These are phyloP conservation scores for Umbilicus rupestris DNA, from an alignment of 164 flowering plant species.

Conservation along the genomic window DNA sequence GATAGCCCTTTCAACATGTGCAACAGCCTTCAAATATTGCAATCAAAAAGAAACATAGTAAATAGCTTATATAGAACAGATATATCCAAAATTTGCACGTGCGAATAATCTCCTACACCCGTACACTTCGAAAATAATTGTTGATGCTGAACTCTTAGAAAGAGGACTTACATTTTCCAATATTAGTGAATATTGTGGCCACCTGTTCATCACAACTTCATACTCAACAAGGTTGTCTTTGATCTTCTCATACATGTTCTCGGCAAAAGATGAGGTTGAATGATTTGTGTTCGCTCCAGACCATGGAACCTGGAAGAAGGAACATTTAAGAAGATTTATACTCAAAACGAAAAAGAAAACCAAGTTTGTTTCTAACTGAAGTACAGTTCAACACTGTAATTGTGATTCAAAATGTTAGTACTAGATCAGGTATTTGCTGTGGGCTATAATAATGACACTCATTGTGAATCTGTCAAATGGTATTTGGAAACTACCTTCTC, in stretches of 20 bases:
- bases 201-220: constrained; percentile 71
- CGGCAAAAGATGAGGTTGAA: constrained; percentile 85
- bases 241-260: constrained; percentile 70
- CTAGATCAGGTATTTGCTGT: too few relatives aligned
- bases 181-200: constrained; percentile 78
- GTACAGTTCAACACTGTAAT: too few relatives aligned
- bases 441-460: too few relatives aligned
- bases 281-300: constrained; percentile 59
- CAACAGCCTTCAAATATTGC: constrained; percentile 46
- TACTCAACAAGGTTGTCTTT: constrained; percentile 50
- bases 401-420: too few relatives aligned
- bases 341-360: too few relatives aligned
- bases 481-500: constrained; percentile 48
- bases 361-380: too few relatives aligned
- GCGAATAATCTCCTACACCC: too few relatives aligned
- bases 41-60: neutral
- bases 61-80: too few relatives aligned
- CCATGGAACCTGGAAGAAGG: constrained; percentile 58
- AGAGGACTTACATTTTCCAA: constrained; percentile 61
- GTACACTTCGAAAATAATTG: too few relatives aligned
- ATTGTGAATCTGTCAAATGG: too few relatives aligned
- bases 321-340: neutral
- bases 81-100: too few relatives aligned
- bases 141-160: too few relatives aligned
- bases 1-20: constrained; percentile 70